Evolutionary conservation across 2,329 filamentous ascomycete species (phyloP).

Genomic region (Colletotrichum sp.): DNA sequence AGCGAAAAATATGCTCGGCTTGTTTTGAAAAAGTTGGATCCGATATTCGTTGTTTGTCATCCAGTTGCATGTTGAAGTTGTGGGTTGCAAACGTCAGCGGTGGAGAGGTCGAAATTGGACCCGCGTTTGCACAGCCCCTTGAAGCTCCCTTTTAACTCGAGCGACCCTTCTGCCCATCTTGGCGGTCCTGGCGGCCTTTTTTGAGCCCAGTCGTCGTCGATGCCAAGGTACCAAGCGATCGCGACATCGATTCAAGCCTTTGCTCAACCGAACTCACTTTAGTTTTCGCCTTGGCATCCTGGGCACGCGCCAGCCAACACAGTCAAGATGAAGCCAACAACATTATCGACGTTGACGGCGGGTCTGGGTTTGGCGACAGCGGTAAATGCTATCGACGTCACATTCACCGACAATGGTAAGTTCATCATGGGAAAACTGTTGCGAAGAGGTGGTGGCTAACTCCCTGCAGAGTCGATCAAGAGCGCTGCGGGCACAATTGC

Average conservation of each 20-base stretch:
- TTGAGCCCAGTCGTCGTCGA: background rate
- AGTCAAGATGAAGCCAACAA: background rate
- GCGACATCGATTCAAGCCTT: background rate
- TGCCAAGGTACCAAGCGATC: background rate
- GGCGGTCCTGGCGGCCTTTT: background rate
- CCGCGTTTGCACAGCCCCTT: constrained; percentile 7
- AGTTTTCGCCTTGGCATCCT: background rate
- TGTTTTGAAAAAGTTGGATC: background rate
- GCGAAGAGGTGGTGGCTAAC: background rate
- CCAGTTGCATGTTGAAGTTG: background rate
- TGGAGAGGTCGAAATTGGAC: constrained; percentile 19
- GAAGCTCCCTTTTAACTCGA: background rate
- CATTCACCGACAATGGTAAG: constrained; percentile 4
- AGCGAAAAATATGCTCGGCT: background rate
- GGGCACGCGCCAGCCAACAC: background rate
- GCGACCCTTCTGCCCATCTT: background rate
- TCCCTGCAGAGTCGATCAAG: constrained; percentile 35
- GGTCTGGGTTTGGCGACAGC: background rate
- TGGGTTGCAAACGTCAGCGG: constrained; percentile 19
- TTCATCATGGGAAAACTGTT: background rate
- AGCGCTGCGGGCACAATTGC: constrained; percentile 39
- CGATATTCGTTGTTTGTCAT: background rate
- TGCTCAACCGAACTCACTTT: background rate
- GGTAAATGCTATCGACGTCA: background rate
- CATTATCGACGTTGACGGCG: background rate